Percentiles rank a stretch among this genome's conserved stretches.
These are phyloP conservation scores for Pilasporangium apinafurcum DNA, from an alignment of 352 stramenopile genomes.

Conservation along the genomic window DNA sequence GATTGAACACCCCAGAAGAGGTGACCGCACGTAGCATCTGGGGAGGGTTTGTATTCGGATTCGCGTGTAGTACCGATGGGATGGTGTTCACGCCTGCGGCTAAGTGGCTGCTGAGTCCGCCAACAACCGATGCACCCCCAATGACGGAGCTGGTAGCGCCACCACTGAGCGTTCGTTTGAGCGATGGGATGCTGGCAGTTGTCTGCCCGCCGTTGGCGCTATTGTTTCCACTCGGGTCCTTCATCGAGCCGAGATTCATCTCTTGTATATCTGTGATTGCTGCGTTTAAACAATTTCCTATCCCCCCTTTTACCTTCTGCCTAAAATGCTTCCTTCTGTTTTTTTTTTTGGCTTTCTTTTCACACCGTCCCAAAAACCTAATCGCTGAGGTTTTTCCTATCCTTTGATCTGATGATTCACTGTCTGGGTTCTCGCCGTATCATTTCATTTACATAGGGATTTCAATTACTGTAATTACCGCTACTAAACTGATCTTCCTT, in stretches of 20 bases:
- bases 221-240: slow-evolving; percentile 28
- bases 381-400: no score
- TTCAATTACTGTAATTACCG: no score
- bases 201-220: slow-evolving; percentile 28
- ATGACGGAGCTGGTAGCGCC: slow-evolving; percentile 25
- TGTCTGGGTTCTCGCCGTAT: neutral
- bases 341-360: slow-evolving; percentile 1
- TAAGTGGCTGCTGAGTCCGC: slow-evolving; percentile 41
- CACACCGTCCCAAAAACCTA: no score
- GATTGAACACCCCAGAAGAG: slow-evolving; percentile 77
- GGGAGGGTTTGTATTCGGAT: slow-evolving; percentile 57
- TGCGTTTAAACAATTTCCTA: neutral
- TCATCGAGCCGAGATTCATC: slow-evolving; percentile 76
- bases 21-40: slow-evolving; percentile 84
- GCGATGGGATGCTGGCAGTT: slow-evolving; percentile 64
- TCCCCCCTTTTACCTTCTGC: neutral
- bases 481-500: no score
- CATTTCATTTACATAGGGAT: neutral
- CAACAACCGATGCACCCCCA: slow-evolving; percentile 23
- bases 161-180: slow-evolving; percentile 82
- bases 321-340: neutral
- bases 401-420: no score
- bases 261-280: neutral
- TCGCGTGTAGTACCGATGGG: slow-evolving; percentile 70
- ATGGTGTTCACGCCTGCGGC: slow-evolving; percentile 72